Evolutionary conservation across 2,329 filamentous ascomycete species (phyloP).

Genomic region (Byssochlamys sp.): DNA sequence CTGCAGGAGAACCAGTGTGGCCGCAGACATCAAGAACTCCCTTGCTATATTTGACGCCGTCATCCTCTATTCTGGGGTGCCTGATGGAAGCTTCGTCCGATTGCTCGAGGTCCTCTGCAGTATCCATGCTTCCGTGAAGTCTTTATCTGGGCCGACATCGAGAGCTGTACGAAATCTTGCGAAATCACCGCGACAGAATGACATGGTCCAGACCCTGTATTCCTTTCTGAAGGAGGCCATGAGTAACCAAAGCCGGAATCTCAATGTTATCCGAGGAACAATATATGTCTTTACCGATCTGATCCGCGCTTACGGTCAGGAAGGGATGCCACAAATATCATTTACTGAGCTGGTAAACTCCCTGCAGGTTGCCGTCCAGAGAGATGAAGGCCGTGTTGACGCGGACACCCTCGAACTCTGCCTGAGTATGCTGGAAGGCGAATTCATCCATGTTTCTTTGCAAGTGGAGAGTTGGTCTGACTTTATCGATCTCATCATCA

Average conservation of each 20-base stretch:
- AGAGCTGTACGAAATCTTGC: conserved; percentile 33
- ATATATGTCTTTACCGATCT: conserved; percentile 34
- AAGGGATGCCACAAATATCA: conserved; percentile 27
- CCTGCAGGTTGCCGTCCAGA: conserved; percentile 23
- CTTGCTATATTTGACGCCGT: conserved; percentile 34
- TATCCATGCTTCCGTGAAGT: conserved; percentile 36
- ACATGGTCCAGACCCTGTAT: conserved; percentile 31
- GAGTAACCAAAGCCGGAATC: conserved; percentile 25
- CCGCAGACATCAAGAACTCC: conserved; percentile 34
- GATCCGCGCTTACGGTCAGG: conserved; percentile 29
- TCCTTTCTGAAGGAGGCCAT: conserved; percentile 26
- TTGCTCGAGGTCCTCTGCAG: conserved; percentile 35
- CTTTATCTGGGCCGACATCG: conserved; percentile 34
- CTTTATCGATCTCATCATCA: conserved; percentile 25
- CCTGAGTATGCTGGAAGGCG: conserved; percentile 30
- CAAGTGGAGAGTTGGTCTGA: conserved; percentile 21
- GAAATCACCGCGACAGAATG: conserved; percentile 28
- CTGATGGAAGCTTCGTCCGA: conserved; percentile 26
- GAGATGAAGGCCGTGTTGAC: conserved; percentile 30
- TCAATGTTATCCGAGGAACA: conserved; percentile 32
- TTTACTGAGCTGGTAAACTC: conserved; percentile 30
- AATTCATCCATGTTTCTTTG: conserved; percentile 23
- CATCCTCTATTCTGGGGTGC: conserved; percentile 32
- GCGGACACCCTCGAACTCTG: conserved; percentile 33
- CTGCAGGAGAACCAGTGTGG: conserved; percentile 33